Evolutionary conservation across 169 alveolate genomes (phyloP), one percentile per base, ranked within the genome.

Genomic region (Plasmodium knowlesi): DNA sequence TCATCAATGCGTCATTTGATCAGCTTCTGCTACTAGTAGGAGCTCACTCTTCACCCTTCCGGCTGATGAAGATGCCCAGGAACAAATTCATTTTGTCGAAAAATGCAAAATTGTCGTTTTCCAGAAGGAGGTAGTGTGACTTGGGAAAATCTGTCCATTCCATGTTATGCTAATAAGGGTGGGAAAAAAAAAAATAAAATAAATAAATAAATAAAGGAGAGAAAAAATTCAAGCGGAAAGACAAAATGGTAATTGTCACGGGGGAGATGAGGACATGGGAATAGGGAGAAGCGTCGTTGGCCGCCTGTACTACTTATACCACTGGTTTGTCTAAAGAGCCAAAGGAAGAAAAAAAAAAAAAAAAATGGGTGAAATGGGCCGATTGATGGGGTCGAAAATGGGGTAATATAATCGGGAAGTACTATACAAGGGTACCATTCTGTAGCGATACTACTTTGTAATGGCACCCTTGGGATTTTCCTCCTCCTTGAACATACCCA

Each of bases 71-170:
- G 57, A 88, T 30, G 5, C 54, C 50, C 1, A 54, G 28, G 43
- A 88, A 57, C 34, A 88, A 78, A 22, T 88, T 88, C 19, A 88
- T 78, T 25, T 88, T 88, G 32, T 88, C 93, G 16, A 2, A 57
- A 76, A 88, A 88, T 78, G 32, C 41, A 76, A 88, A 88, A 4
- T 88, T 25, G 19, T 28, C 22, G 57, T 88, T 88, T 78, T 88
- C 93, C 43, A 88, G 39, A 8, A 88, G 43, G 54, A 88, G 50
- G 84, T 88, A 88, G 50, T 61, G 6, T 6, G 76, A 76, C 46
- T 88, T 76, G 16, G 93, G 88, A 12, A 54, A 19, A 3, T 25
- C 82, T 22, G 57, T 53, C 39, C 79, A 78, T 79, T 76, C 82
- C 16, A 54, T 61, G 39, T 34, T 34, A 25, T 78, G 53, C 93